phyloP scores from a whole-genome alignment of 2,329 filamentous ascomycete genomes.

The Xylariales sp. region DNA sequence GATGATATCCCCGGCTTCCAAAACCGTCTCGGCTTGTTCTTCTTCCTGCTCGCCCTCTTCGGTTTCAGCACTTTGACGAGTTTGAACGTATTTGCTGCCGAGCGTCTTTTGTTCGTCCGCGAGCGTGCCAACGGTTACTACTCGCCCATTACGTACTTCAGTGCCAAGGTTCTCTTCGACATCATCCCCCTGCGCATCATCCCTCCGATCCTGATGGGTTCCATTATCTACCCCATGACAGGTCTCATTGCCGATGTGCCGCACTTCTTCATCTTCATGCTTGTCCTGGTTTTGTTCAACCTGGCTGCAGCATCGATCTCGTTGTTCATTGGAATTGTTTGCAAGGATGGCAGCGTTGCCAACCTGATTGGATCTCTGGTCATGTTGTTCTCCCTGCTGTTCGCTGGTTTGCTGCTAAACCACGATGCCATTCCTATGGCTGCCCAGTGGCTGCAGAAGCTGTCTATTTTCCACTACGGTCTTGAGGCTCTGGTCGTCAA shows the following conservation, averaged over 20 bases:
- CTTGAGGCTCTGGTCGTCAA: conserved; percentile 97
- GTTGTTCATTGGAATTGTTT: conserved; percentile 92
- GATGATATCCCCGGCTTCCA: conserved; percentile 98
- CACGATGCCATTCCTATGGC: conserved; percentile 85
- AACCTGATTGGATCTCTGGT: conserved; percentile 92
- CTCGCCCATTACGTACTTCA: conserved; percentile 87
- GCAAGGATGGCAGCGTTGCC: conserved; percentile 85
- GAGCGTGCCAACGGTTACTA: conserved; percentile 98
- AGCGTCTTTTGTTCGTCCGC: conserved; percentile 84
- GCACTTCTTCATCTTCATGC: conserved; percentile 87
- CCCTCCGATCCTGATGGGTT: conserved; percentile 89
- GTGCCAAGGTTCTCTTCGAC: conserved; percentile 96
- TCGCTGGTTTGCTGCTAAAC: conserved; percentile 90
- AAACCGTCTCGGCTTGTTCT: conserved; percentile 93
- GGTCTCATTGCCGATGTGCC: conserved; percentile 76
- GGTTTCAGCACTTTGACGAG: conserved; percentile 95
- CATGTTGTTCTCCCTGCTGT: conserved; percentile 95
- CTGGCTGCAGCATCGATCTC: conserved; percentile 90
- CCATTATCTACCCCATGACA: conserved; percentile 97
- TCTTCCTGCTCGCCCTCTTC: conserved; percentile 93
- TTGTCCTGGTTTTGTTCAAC: conserved; percentile 94
- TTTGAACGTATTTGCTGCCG: conserved; percentile 86
- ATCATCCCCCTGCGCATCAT: conserved; percentile 92
- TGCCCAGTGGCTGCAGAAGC: conserved; percentile 82
- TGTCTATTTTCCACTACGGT: conserved; percentile 97